Evolutionary conservation across 106 monocot species (phyloP), one percentile per base, ranked within the genome.

Genomic region (Dendrobium catenatum): DNA sequence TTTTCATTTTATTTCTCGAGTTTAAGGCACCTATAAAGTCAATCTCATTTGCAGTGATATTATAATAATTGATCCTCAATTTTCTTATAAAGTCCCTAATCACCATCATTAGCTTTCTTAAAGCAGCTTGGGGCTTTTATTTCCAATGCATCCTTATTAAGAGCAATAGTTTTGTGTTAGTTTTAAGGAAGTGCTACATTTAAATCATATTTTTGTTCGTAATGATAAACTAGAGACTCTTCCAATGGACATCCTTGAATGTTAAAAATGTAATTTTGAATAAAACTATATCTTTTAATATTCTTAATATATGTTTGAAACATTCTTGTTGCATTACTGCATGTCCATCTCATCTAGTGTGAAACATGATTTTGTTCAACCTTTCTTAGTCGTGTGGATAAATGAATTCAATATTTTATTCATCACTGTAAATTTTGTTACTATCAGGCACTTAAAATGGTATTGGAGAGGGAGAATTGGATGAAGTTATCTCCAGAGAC

Each of bases 401-500:
- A 29, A 29, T 29, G 29, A 29, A 29, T 29, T 29, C 29, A 29
- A 1, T 29, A 29, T 29, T 29, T 29, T 29, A 29, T 29, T 29
- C 29, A 29, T 29, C 29, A 29, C 0, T 29, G 29, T 29, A 29
- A 1, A 29, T 29, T 29, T 29, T 29, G 29, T 29, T 29, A 29
- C 29, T 29, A 29, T 29, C 29, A 29, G 29, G 29, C 29, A 29
- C 29, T 29, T 29, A 29, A 29, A 29, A 29, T 29, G 29, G 92
- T 98, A 44, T 76, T 98, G 80, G 97, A 98, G 84, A 98, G 89
- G 83, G 97, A 98, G 81, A 88, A 83, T 73, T 98, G 97, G 97
- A 82, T 77, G 44, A 92, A 93, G 83, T 87, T 98, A 77, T 79
- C 94, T 41, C 78, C 84, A 26, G 94, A 94, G n/a, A 73, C 86